Conservation (phyloP, 2,329 filamentous ascomycete species). For the Claviceps arundinis region DNA sequence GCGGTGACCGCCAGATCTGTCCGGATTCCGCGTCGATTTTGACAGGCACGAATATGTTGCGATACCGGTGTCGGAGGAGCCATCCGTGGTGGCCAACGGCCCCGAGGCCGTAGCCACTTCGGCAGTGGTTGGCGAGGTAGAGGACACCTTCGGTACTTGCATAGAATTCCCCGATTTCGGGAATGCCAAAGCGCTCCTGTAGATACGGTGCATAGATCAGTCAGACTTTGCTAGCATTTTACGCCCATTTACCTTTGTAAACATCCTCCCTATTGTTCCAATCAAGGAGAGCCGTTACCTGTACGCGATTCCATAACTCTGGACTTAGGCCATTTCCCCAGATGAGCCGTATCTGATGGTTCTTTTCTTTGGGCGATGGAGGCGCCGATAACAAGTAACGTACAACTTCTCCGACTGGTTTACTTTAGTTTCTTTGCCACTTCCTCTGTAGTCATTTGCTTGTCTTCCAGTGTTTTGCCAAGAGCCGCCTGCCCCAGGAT, state of each 20-base stretch:
- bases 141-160: conserved; percentile 4
- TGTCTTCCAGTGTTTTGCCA: no score
- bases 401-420: conserved; percentile 4
- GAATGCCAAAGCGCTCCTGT: conserved; percentile 5
- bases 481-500: no score
- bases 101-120: conserved; percentile 1
- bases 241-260: no score
- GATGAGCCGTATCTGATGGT: conserved; percentile 3
- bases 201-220: no score
- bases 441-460: no score
- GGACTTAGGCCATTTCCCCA: conserved; percentile 7
- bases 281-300: not conserved
- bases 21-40: conserved; percentile 3
- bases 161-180: conserved; percentile 7
- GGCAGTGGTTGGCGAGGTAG: not conserved
- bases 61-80: conserved; percentile 1
- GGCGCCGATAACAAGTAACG: conserved; percentile 4
- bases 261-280: not conserved
- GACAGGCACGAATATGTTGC: conserved; percentile 1
- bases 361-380: conserved; percentile 1
- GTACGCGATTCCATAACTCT: conserved; percentile 4
- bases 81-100: conserved; percentile 6
- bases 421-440: not conserved
- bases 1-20: conserved; percentile 4
- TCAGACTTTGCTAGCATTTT: no score